phyloP scores from a whole-genome alignment of 768 basidiomycete species.

The Gloeopeniophorella convolvens region DNA sequence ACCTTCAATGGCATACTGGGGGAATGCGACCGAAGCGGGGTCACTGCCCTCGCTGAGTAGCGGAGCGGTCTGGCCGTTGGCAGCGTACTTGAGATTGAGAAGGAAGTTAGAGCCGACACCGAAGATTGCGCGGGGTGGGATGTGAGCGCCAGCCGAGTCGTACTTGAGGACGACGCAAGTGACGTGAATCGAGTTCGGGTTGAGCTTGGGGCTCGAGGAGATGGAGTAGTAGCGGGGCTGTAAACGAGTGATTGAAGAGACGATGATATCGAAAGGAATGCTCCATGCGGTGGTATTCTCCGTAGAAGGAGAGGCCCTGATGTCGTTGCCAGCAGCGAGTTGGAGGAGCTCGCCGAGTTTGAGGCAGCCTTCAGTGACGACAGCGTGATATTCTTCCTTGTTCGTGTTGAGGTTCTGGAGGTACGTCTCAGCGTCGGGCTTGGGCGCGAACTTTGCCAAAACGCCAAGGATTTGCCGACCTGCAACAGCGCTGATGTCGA shows the following conservation, averaged over 20 bases:
- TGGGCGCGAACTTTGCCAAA: constrained; percentile 84
- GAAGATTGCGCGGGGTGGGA: constrained; percentile 63
- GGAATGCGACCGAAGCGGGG: constrained; percentile 40
- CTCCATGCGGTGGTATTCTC: constrained; percentile 79
- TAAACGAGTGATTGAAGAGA: constrained; percentile 87
- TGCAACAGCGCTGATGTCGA: constrained; percentile 92
- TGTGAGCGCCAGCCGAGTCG: constrained; percentile 53
- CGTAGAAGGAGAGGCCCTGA: constrained; percentile 47
- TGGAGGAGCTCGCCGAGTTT: constrained; percentile 93
- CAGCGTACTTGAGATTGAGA: constrained; percentile 80
- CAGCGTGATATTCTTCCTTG: constrained; percentile 79
- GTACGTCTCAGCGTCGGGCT: constrained; percentile 63
- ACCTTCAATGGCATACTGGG: constrained; percentile 82
- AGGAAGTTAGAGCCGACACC: constrained; percentile 95
- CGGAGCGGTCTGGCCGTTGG: constrained; percentile 50
- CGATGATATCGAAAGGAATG: constrained; percentile 95
- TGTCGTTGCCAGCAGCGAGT: constrained; percentile 77
- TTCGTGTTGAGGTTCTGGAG: constrained; percentile 73
- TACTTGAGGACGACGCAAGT: constrained; percentile 96
- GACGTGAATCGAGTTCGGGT: constrained; percentile 86
- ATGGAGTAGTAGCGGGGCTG: constrained; percentile 99
- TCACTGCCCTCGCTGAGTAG: constrained; percentile 33
- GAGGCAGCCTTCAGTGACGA: constrained; percentile 76
- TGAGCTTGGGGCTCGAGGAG: constrained; percentile 90
- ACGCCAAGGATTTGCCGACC: constrained; percentile 90